Conservation (phyloP, 768 basidiomycete genomes). For the Xerocomus spinulosus region DNA sequence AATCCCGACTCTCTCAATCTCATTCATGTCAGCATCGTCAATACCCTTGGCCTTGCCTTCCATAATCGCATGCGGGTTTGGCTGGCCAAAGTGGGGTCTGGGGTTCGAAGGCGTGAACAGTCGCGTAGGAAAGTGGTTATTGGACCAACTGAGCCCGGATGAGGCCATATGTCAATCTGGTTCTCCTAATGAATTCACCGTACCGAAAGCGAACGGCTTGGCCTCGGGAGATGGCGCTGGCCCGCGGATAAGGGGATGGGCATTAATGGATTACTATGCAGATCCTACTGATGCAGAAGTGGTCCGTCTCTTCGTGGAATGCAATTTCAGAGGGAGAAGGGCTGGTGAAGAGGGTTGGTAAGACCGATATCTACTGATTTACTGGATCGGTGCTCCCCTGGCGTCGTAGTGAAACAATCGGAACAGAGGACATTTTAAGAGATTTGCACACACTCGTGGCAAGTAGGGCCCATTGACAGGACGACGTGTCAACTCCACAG, state of each 20-base stretch:
- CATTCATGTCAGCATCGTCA: conserved; percentile 77
- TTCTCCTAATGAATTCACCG: background rate
- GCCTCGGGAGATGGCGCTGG: conserved; percentile 1
- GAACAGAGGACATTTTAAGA: background rate
- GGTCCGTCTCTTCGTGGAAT: conserved; percentile 68
- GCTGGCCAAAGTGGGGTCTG: conserved; percentile 70
- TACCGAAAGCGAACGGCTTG: background rate
- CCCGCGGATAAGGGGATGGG: conserved; percentile 67
- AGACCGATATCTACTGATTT: background rate
- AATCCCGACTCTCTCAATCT: conserved; percentile 57
- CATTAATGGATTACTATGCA: conserved; percentile 66
- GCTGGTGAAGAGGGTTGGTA: conserved; percentile 41
- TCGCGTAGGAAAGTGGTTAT: conserved; percentile 66
- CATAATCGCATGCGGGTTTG: conserved; percentile 74
- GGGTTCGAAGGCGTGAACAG: conserved; percentile 87
- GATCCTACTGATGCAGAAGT: conserved; percentile 51
- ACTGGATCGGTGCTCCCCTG: background rate
- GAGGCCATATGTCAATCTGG: background rate
- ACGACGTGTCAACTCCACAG: background rate
- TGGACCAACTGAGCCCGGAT: conserved; percentile 41
- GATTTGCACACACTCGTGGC: background rate
- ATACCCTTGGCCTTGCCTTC: conserved; percentile 80
- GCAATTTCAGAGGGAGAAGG: conserved; percentile 59
- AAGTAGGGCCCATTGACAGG: background rate
- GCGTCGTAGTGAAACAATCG: background rate